Percentiles rank a stretch among this genome's conserved stretches.
phyloP scores from a whole-genome alignment of 352 stramenopile species.

The Phytopythium montanum region DNA sequence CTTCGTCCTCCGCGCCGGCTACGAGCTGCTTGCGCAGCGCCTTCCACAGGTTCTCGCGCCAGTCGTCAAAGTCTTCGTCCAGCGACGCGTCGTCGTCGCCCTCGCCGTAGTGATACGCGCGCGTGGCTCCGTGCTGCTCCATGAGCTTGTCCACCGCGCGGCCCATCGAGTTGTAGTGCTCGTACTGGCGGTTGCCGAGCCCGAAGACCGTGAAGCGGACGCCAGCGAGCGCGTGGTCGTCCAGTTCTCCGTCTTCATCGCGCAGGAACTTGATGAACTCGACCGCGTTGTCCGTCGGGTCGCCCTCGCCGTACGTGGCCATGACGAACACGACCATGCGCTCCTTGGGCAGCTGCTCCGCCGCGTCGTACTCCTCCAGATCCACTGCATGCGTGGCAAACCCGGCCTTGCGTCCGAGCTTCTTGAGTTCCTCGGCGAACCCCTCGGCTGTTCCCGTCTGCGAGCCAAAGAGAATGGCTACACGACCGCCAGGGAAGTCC shows the following conservation, averaged over 20 bases:
- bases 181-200: slow-evolving; percentile 97
- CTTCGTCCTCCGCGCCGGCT: slow-evolving; percentile 8
- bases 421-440: slow-evolving; percentile 93
- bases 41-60: slow-evolving; percentile 94
- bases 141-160: slow-evolving; percentile 91
- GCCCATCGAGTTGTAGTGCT: slow-evolving; percentile 97
- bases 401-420: slow-evolving; percentile 85
- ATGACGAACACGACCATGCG: slow-evolving; percentile 95
- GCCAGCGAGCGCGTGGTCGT: slow-evolving; percentile 29
- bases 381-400: slow-evolving; percentile 89
- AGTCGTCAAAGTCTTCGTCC: slow-evolving; percentile 92
- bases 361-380: slow-evolving; percentile 93
- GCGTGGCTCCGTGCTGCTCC: slow-evolving; percentile 72
- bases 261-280: slow-evolving; percentile 93
- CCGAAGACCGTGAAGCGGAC: slow-evolving; percentile 96
- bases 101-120: slow-evolving; percentile 90
- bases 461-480: slow-evolving; percentile 95
- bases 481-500: slow-evolving; percentile 51
- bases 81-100: slow-evolving; percentile 96
- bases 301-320: slow-evolving; percentile 97
- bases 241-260: slow-evolving; percentile 34
- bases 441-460: slow-evolving; percentile 98
- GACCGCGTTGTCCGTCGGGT: slow-evolving; percentile 97
- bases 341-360: slow-evolving; percentile 45
- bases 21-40: slow-evolving; percentile 61